These are phyloP conservation scores for Neocallimastix lanati DNA, from an alignment of 192 early-diverging fungal species.

Conservation along the genomic window DNA sequence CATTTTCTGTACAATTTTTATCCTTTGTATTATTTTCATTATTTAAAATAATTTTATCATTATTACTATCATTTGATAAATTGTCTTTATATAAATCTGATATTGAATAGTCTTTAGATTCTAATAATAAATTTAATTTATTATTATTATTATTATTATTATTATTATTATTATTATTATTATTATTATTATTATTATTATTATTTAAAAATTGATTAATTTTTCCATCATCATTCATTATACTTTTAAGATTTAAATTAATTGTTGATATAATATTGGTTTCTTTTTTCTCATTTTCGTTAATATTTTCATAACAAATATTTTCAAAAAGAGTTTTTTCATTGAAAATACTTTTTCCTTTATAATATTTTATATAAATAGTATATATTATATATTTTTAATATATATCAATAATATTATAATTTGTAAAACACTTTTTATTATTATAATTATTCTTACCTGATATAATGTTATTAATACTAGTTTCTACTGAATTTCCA, in stretches of 20 bases:
- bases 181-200: neutral
- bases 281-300: neutral
- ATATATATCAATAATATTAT: too few species aligned
- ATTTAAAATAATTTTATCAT: too few species aligned
- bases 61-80: too few species aligned
- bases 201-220: neutral
- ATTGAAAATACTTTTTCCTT: neutral
- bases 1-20: too few species aligned
- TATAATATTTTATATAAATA: too few species aligned
- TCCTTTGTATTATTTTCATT: too few species aligned
- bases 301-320: neutral
- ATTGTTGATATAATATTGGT: neutral
- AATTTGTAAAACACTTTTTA: too few species aligned
- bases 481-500: too few species aligned
- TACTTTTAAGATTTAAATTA: neutral
- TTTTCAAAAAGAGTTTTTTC: neutral
- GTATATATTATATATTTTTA: too few species aligned
- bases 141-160: neutral
- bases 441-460: too few species aligned
- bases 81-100: neutral
- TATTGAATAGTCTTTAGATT: neutral
- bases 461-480: neutral
- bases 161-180: too few species aligned
- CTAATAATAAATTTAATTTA: neutral
- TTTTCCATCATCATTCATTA: neutral